Conservation (phyloP, 192 early-diverging fungal genomes). For the Mortierella hygrophila region DNA sequence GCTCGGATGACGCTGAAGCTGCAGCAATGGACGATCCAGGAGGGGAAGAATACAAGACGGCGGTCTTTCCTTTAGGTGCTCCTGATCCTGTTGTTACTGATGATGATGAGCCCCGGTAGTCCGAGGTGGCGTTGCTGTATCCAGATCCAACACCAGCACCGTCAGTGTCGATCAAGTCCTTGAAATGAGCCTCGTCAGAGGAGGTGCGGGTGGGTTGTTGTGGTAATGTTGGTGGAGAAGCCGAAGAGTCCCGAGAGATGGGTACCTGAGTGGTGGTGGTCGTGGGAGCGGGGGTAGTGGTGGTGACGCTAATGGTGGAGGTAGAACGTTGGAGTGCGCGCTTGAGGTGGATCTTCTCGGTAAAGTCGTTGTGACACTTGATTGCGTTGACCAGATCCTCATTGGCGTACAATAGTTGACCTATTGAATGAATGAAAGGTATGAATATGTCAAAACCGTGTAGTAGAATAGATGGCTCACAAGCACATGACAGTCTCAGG, state of each 20-base stretch:
- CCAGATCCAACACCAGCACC: background rate
- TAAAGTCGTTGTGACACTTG: background rate
- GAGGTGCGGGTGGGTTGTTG: background rate
- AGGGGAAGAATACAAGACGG: background rate
- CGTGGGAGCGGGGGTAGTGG: background rate
- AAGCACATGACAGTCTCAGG: no score
- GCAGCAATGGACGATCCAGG: background rate
- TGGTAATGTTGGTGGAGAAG: background rate
- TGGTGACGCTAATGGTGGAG: background rate
- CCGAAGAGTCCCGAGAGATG: background rate
- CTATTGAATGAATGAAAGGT: background rate
- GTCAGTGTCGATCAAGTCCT: background rate
- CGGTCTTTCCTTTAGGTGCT: background rate
- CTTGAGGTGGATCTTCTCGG: background rate
- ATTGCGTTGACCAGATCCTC: background rate
- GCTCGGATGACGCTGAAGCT: background rate
- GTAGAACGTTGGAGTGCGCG: background rate
- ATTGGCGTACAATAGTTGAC: background rate
- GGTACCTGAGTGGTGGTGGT: background rate
- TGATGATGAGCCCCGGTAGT: background rate
- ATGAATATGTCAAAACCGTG: background rate
- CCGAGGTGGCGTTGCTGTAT: background rate
- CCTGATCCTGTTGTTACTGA: no score
- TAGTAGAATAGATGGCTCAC: background rate
- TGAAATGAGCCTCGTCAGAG: background rate